A percentile compares a stretch with the other conserved stretches of the same genome.
These are phyloP conservation scores for Daldinia sp. DNA, from an alignment of 2,329 filamentous ascomycete species.

Conservation along the genomic window DNA sequence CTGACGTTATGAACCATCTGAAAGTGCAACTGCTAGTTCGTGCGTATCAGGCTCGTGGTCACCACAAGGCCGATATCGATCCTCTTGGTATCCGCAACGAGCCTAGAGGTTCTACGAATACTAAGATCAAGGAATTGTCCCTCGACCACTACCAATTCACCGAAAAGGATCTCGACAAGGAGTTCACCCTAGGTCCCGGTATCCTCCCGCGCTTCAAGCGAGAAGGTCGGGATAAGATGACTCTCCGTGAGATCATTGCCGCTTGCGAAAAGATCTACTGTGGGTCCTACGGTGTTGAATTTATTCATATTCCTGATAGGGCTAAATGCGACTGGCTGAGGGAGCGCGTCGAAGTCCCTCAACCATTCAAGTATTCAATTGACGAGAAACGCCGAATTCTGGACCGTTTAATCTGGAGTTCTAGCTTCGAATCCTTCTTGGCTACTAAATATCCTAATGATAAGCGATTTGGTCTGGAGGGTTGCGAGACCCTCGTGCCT, in stretches of 20 bases:
- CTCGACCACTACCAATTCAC: constrained; percentile 96
- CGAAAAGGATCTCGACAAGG: constrained; percentile 91
- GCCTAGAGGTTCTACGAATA: constrained; percentile 84
- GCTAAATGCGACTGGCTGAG: constrained; percentile 99
- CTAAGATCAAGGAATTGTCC: constrained; percentile 90
- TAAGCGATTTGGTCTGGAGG: constrained; percentile 98
- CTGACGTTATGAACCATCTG: constrained; percentile 93
- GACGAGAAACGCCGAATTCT: constrained; percentile 98
- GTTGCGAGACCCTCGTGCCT: constrained; percentile 94
- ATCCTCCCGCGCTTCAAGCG: constrained; percentile 95
- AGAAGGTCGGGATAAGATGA: constrained; percentile 94
- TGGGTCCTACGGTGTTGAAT: constrained; percentile 96
- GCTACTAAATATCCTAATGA: constrained; percentile 99
- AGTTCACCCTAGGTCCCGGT: constrained; percentile 92
- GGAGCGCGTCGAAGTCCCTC: constrained; percentile 92
- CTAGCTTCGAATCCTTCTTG: constrained; percentile 95
- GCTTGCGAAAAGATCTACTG: constrained; percentile 97
- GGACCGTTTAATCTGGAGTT: constrained; percentile 98
- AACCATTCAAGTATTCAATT: constrained; percentile 96
- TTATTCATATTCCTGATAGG: constrained; percentile 98
- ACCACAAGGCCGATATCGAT: constrained; percentile 98
- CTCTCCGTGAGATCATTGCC: constrained; percentile 89
- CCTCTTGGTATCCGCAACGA: constrained; percentile 93
- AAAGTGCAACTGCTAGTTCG: constrained; percentile 98
- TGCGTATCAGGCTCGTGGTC: constrained; percentile 96